Base-by-base conservation (phyloP, 495 filamentous ascomycete species). In the Hypoxylon fuscum region DNA sequence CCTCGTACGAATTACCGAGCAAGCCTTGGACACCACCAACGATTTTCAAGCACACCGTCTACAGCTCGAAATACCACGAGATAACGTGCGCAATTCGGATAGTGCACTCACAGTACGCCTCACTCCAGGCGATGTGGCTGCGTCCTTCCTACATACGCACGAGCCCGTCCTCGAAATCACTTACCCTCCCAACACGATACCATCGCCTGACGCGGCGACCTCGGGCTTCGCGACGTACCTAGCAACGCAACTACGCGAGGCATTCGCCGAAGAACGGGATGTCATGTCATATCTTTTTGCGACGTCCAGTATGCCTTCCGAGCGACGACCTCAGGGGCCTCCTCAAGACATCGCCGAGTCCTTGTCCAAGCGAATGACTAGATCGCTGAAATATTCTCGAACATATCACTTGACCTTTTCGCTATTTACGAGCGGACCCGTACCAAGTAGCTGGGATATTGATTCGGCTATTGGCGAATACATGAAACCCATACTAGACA, bases 351-450 rank as follows among this genome's bases (percentile, higher is more conserved):
- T 74, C 3, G 70, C 75, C 51, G 78, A 81, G 18, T 72, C 81
- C 5, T 70, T 85, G 1, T 72, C 79, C 8, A 84, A 84, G 68
- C 78, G 78, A 53, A 88, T 89, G 53, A 91, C 91, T 1, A 78
- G 93, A 48, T 91, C 93, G 2, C 81, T 97, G 64, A 96, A 94
- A 71, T 96, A 97, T 71, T 88, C 94, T 11, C 86, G 94, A 14
- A 97, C 91, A 7, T 98, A 98, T 70, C 95, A 98, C 68, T 77
- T 98, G 2, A 96, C 95, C 2, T 96, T 98, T 71, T 98, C 96
- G 1, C 81, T 98, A 0, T 98, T 98, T 68, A 94, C 91, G 0
- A 88, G 90, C 9, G 86, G 85, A 5, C 81, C 87, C 1, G 71
- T 79, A 7, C 96, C 95, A 7, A 95, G 90, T 7, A 90, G 86